phyloP scores from a whole-genome alignment of 371 early-diverging fungal genomes.

The Mucor indicus region DNA sequence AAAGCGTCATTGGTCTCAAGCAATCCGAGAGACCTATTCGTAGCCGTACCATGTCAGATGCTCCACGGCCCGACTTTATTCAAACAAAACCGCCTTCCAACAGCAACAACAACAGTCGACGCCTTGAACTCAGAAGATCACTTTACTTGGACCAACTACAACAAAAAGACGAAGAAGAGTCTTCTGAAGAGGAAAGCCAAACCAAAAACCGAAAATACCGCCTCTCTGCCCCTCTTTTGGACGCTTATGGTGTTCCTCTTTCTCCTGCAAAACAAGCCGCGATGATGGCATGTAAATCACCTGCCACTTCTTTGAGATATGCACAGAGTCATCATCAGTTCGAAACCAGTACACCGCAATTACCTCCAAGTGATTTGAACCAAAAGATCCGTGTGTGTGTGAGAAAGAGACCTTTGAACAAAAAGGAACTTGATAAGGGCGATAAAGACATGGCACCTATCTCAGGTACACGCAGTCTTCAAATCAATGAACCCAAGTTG shows the following conservation, averaged over 20 bases:
- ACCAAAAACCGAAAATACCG: constrained; percentile 33
- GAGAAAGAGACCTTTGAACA: constrained; percentile 90
- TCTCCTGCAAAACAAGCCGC: constrained; percentile 7
- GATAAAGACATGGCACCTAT: constrained; percentile 84
- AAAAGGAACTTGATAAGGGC: constrained; percentile 73
- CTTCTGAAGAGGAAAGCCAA: constrained; percentile 20
- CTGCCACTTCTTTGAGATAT: neutral
- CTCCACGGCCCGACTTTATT: constrained; percentile 24
- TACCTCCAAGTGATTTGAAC: constrained; percentile 46
- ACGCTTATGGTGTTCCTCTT: constrained; percentile 44
- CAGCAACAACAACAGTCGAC: constrained; percentile 1
- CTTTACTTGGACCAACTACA: constrained; percentile 8
- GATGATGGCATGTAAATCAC: constrained; percentile 9
- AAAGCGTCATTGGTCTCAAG: constrained; percentile 14
- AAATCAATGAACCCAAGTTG: constrained; percentile 90
- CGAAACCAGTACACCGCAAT: no score
- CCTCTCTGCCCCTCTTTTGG: constrained; percentile 36
- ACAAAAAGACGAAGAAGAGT: constrained; percentile 9
- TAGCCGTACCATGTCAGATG: constrained; percentile 40
- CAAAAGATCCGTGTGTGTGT: constrained; percentile 95
- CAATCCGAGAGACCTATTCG: constrained; percentile 6
- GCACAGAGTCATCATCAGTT: neutral
- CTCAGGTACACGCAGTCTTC: constrained; percentile 62
- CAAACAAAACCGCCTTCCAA: no score
- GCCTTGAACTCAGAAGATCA: constrained; percentile 13